phyloP scores from a whole-genome alignment of 1,139 yeast species.

The Zygotorulaspora mrakii region DNA sequence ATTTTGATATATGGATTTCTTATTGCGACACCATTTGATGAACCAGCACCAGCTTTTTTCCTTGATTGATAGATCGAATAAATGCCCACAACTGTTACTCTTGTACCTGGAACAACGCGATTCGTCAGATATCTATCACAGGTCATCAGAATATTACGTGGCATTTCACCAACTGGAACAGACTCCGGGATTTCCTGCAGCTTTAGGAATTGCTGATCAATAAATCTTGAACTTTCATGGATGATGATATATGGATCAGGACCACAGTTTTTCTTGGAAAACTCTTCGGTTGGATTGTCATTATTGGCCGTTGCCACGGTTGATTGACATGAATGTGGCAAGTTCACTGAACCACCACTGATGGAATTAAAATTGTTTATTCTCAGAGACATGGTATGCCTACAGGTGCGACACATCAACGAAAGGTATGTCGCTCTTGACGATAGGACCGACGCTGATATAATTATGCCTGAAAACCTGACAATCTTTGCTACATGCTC shows the following conservation, averaged over 20 bases:
- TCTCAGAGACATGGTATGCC: slow-evolving; percentile 71
- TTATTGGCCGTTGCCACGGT: slow-evolving; percentile 25
- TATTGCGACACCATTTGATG: slow-evolving; percentile 63
- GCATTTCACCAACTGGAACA: slow-evolving; percentile 99
- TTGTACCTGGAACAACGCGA: slow-evolving; percentile 88
- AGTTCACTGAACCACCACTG: slow-evolving; percentile 61
- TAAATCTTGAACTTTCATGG: slow-evolving; percentile 86
- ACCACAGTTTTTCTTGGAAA: slow-evolving; percentile 64
- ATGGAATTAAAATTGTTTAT: slow-evolving; percentile 57
- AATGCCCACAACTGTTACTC: slow-evolving; percentile 88
- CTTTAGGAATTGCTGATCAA: slow-evolving; percentile 91
- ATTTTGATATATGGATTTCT: slow-evolving; percentile 88
- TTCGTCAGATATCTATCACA: slow-evolving; percentile 89
- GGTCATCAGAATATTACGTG: slow-evolving; percentile 83
- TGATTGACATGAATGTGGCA: slow-evolving; percentile 68
- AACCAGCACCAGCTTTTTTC: slow-evolving; percentile 34
- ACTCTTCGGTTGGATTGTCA: slow-evolving; percentile 20
- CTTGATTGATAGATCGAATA: slow-evolving; percentile 84
- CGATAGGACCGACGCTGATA: slow-evolving; percentile 82
- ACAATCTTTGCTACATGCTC: slow-evolving; percentile 87
- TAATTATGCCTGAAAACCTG: slow-evolving; percentile 87
- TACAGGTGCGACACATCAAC: slow-evolving; percentile 83
- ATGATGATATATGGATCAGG: slow-evolving; percentile 89
- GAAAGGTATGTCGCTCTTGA: slow-evolving; percentile 86
- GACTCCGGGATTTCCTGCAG: slow-evolving; percentile 95